Conservation (phyloP, 257 asterid genomes). For the Hygrophila difformis region DNA sequence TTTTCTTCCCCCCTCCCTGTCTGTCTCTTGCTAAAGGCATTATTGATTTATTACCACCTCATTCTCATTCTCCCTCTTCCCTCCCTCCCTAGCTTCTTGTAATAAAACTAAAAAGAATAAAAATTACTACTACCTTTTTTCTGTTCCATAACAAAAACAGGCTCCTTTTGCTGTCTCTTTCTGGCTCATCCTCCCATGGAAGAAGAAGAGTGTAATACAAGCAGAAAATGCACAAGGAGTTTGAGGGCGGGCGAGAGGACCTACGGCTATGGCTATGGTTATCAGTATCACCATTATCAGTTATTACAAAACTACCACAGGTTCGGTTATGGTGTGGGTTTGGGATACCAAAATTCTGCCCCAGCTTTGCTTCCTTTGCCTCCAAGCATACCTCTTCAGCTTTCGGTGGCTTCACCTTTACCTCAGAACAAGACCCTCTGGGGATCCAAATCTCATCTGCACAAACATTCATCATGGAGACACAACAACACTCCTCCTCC, state of each 20-base stretch:
- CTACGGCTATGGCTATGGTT: constrained; percentile 20
- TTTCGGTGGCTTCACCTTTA: constrained; percentile 32
- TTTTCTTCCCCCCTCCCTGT: not conserved
- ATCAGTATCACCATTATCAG: constrained; percentile 44
- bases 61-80: constrained; percentile 16
- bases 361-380: constrained; percentile 87
- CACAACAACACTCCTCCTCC: constrained; percentile 18
- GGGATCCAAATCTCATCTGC: constrained; percentile 46
- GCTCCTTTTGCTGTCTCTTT: constrained; percentile 33
- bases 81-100: too few relatives aligned
- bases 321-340: constrained; percentile 37
- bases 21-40: not conserved
- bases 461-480: constrained; percentile 31
- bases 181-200: constrained; percentile 43
- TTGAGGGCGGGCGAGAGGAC: constrained; percentile 21
- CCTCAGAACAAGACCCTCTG: constrained; percentile 42
- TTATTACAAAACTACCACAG: constrained; percentile 38
- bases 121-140: constrained; percentile 18
- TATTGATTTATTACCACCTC: constrained; percentile 1
- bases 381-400: constrained; percentile 43
- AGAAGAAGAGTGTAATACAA: constrained; percentile 35
- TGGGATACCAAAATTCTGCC: constrained; percentile 32
- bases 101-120: too few relatives aligned
- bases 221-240: constrained; percentile 36
- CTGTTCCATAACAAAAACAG: constrained; percentile 61